Base-by-base conservation (phyloP, 1,284 basidiomycete species). In the Apiotrichum siamense region DNA sequence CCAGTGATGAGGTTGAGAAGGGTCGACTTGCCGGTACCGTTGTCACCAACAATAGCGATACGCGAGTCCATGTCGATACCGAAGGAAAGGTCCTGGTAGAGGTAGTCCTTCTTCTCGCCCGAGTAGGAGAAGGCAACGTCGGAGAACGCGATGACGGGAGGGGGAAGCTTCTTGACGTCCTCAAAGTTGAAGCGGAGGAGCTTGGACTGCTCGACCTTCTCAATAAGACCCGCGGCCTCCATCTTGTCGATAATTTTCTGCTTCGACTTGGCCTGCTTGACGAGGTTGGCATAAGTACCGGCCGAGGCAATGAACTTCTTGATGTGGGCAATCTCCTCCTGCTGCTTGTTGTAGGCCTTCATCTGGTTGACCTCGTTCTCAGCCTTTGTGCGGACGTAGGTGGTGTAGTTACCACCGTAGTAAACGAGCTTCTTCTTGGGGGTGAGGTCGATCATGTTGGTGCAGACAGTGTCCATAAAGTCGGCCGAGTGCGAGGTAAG, bases 161-260 rank as follows among this genome's bases (percentile, higher is more conserved):
- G 94, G 1, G 94, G 94, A 17, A 98, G 83, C 75, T 88, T 92
- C 65, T 83, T 79, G 56, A 97, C 83, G 67, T 96, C 91, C 75
- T 97, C 93, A 71, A 97, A 97, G 81, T 96, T 86, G 83, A 97
- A 98, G 48, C 83, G 81, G 48, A 97, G 77, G 36, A 82, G 81
- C 65, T 81, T 84, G 44, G 82, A 80, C 7, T 73, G 69, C 68
- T 89, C 86, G 51, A 97, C 79, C 75, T 90, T 90, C 77, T 97
- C 90, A 66, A 97, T 81, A 38, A 97, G 80, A 64, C 94, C 94
- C 13, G 93, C 94, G n/a, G 94, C 94, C 80, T 97, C 94, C 94
- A 98, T 97, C 83, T 98, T 98, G 81, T 98, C 94, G 75, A 98
- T 96, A 60, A 96, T 96, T 77, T 98, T 97, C 76, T 97, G 94